Conservation (phyloP, 108 stramenopile species). For the Conticribra guillardii region DNA sequence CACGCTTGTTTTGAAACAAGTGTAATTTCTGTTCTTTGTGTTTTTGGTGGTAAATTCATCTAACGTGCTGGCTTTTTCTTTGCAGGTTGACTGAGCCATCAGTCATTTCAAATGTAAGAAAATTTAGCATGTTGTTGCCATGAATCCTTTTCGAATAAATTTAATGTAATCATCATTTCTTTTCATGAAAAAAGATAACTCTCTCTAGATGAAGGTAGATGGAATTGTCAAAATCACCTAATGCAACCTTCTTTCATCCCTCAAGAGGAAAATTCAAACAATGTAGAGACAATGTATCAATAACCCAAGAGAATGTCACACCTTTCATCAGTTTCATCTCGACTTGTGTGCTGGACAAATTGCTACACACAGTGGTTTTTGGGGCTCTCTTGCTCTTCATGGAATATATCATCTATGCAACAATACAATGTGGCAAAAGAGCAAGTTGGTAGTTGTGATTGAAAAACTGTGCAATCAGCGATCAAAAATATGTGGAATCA, state of each 20-base stretch:
- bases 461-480: conserved; percentile 40
- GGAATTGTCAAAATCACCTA: conserved; percentile 35
- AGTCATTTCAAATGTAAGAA: conserved; percentile 44
- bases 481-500: conserved; percentile 40
- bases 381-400: conserved; percentile 33
- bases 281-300: conserved; percentile 43
- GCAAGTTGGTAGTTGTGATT: conserved; percentile 41
- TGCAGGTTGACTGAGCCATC: conserved; percentile 27
- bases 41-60: no score
- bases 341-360: conserved; percentile 48
- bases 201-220: conserved; percentile 42
- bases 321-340: conserved; percentile 12
- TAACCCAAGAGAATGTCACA: conserved; percentile 6
- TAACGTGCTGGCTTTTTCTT: not conserved
- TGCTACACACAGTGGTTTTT: conserved; percentile 55
- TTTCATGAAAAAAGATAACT: no score
- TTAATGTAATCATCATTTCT: not conserved
- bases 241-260: conserved; percentile 22
- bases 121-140: not conserved
- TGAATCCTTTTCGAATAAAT: not conserved
- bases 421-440: conserved; percentile 38
- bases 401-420: conserved; percentile 21
- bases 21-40: not conserved
- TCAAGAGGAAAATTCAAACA: conserved; percentile 41
- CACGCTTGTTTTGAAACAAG: not conserved